Evolutionary conservation across 2,329 filamentous ascomycete species (phyloP).

Genomic region (Fusarium lateritium): DNA sequence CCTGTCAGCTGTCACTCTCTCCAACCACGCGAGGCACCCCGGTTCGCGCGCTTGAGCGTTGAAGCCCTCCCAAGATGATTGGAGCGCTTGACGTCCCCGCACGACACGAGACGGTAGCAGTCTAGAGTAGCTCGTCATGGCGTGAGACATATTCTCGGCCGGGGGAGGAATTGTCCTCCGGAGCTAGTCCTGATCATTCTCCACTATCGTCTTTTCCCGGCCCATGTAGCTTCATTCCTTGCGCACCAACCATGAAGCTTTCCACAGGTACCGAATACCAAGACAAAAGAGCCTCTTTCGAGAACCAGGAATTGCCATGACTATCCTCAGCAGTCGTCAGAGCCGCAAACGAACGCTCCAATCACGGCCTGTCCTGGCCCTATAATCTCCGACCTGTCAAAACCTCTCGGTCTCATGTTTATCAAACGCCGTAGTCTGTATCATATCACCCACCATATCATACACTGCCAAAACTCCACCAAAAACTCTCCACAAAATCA

Average conservation of each 20-base stretch:
- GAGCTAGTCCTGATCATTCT: slow-evolving; percentile 1
- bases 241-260: slow-evolving; percentile 25
- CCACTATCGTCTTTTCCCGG: background rate
- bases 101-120: slow-evolving; percentile 33
- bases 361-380: background rate
- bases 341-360: no score
- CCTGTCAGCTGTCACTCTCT: no score
- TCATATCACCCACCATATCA: background rate
- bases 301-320: no score
- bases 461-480: background rate
- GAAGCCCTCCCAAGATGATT: background rate
- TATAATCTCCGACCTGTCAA: slow-evolving; percentile 9
- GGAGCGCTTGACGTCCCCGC: slow-evolving; percentile 11
- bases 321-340: no score
- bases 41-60: no score
- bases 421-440: background rate
- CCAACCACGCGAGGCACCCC: no score
- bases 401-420: background rate
- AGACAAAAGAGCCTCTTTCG: background rate
- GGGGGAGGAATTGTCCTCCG: slow-evolving; percentile 9
- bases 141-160: slow-evolving; percentile 22
- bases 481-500: background rate
- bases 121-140: background rate
- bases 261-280: background rate
- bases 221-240: background rate